A percentile compares a stretch with the other conserved stretches of the same genome.
phyloP scores from a whole-genome alignment of 768 basidiomycete genomes.

The Termitomyces heimii region DNA sequence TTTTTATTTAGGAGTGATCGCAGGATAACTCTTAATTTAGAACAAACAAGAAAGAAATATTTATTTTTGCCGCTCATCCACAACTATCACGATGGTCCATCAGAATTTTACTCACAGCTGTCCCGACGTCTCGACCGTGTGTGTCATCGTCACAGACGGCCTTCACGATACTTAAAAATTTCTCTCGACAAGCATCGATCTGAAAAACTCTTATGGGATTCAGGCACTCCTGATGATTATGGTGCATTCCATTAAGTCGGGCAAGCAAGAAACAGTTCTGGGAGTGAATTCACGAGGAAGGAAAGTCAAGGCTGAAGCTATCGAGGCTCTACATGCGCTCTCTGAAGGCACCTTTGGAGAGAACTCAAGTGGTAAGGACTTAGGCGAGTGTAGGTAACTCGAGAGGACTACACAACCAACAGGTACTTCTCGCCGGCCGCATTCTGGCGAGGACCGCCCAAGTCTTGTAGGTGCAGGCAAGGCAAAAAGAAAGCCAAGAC shows the following conservation, averaged over 20 bases:
- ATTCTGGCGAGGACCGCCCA: background rate
- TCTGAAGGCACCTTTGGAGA: background rate
- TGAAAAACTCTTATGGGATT: background rate
- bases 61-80: background rate
- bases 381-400: background rate
- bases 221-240: background rate
- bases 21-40: background rate
- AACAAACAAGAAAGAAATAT: background rate
- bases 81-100: slow-evolving; percentile 3
- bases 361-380: background rate
- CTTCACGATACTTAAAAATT: background rate
- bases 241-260: background rate
- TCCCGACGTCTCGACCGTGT: background rate
- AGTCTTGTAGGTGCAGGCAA: background rate
- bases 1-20: background rate
- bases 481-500: background rate
- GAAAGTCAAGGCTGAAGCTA: background rate
- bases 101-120: slow-evolving; percentile 5
- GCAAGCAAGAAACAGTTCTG: background rate
- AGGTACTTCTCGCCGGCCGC: background rate
- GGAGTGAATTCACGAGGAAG: background rate
- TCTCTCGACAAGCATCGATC: background rate
- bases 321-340: background rate
- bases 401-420: background rate
- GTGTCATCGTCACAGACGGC: background rate